Base-by-base conservation (phyloP, 768 basidiomycete genomes). In the Boletellus emodensis region DNA sequence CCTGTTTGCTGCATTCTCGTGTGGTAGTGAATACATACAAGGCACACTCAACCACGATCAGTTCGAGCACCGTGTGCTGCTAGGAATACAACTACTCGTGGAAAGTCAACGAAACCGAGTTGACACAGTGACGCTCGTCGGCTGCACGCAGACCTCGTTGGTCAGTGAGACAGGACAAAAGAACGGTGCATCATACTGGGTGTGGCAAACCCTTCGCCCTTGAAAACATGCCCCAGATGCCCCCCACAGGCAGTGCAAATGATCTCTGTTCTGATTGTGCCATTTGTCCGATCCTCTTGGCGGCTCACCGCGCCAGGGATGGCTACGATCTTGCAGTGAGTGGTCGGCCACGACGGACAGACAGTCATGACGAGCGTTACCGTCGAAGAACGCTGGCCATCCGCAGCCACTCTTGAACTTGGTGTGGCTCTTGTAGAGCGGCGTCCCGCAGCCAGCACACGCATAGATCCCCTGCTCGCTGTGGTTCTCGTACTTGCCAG, bases 321-420 rank as follows among this genome's bases (percentile, higher is more conserved):
- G 8, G 93, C 92, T 90, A 54, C 30, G 30, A 37, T 36, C 28
- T n/a, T 24, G 39, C 22, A 12, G 34, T 56, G n/a, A 52, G 47
- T 38, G 10, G 45, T 44, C 22, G 17, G 22, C 7, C 22, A 44
- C 10, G 33, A 18, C 26, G 7, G 13, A 32, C 7, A n/a, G 1
- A 5, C 34, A 12, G 30, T 12, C n/a, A 9, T 26, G 33, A 38
- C 50, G 18, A 20, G 9, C 58, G 71, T 49, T 54, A 87, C 88
- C 88, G 64, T 95, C 94, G 64, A 87, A 97, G 78, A 96, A 97
- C 1, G 94, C 91, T n/a, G 94, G 94, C 94, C 94, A 97, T 20
- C 94, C 94, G 61, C 91, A 95, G 8, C 92, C 91, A 51, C 90
- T 93, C 59, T 87, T 78, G 70, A 95, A 96, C 71, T 96, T 96